Evolutionary conservation across 2,329 filamentous ascomycete genomes (phyloP), one percentile per base, ranked within the genome.

Genomic region (Davidsoniella neocaledoniae): DNA sequence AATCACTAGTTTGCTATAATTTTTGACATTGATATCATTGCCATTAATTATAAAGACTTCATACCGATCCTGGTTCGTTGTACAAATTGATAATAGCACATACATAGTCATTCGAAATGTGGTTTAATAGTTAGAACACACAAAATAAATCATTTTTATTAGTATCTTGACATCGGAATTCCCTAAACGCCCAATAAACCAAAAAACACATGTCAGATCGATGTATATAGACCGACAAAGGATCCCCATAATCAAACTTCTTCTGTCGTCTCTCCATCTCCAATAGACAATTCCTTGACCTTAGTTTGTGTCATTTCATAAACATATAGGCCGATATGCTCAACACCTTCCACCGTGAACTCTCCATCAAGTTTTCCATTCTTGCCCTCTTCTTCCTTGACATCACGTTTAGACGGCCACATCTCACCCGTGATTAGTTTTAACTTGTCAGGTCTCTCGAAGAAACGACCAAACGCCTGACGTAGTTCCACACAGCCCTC

Each of bases 301-400:
- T 65, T 71, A 1, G 73, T 76, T 43, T 82, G 76, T 3, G 87
- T 94, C 86, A 98, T 98, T 64, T 98, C 86, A 62, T 78, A 94
- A 19, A 98, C 90, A 63, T 95, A 98, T 65, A 94, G 83, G 0
- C 91, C 91, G 36, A 98, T 65, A 67, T 98, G 91, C 68, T 98
- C 90, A 1, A 96, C 81, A 33, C 83, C 77, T 58, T 90, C 84
- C 85, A 98, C 96, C 17, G 77, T 71, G 1, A 79, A 81, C 58
- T 76, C 73, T 10, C 73, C 73, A 2, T 70, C 66, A 5, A 76
- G 67, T 5, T 68, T 60, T 3, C 58, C 58, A 19, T 39, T 46
- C 17, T 14, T 36, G 5, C 17, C 50, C 5, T 70, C 68, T 16
- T 70, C 70, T 7, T 69, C 68, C n/a, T 47, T 42, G 10, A 53